Percentiles rank a stretch among this genome's conserved stretches.
Conservation (phyloP, 1,284 basidiomycete genomes). For the Takashimella tepidaria region DNA sequence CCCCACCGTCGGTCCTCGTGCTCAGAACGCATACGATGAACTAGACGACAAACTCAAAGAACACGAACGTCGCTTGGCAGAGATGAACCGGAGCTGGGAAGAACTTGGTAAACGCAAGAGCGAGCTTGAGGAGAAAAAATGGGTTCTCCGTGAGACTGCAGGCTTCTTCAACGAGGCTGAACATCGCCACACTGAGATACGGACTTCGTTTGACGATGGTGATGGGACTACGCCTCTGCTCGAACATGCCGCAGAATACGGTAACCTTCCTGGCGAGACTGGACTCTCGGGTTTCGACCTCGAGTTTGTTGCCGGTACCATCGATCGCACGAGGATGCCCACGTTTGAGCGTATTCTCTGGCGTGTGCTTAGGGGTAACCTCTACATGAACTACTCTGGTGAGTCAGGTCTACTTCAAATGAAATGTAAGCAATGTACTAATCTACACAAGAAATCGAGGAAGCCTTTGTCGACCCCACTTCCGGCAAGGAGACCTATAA, state of each 20-base stretch:
- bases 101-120: conserved; percentile 77
- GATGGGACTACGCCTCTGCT: conserved; percentile 80
- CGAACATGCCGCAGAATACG: conserved; percentile 71
- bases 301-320: conserved; percentile 96
- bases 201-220: conserved; percentile 81
- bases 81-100: conserved; percentile 95
- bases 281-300: conserved; percentile 62
- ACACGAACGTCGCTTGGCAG: conserved; percentile 76
- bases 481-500: conserved; percentile 81
- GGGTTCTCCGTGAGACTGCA: conserved; percentile 92
- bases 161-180: conserved; percentile 94
- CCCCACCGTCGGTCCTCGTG: conserved; percentile 79
- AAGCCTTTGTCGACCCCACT: conserved; percentile 82
- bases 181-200: conserved; percentile 68
- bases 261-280: conserved; percentile 54
- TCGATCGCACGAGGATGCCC: conserved; percentile 84
- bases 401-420: conserved; percentile 3
- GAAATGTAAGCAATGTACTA: conserved; percentile 3
- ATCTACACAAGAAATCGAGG: conserved; percentile 66
- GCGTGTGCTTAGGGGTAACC: conserved; percentile 94
- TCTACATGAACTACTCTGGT: conserved; percentile 96
- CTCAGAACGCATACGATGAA: conserved; percentile 90
- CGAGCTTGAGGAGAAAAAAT: conserved; percentile 85
- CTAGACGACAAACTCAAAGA: conserved; percentile 81
- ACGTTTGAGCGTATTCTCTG: conserved; percentile 97